These are phyloP conservation scores for Colletotrichum spinosum DNA, from an alignment of 2,329 filamentous ascomycete genomes.

Conservation along the genomic window DNA sequence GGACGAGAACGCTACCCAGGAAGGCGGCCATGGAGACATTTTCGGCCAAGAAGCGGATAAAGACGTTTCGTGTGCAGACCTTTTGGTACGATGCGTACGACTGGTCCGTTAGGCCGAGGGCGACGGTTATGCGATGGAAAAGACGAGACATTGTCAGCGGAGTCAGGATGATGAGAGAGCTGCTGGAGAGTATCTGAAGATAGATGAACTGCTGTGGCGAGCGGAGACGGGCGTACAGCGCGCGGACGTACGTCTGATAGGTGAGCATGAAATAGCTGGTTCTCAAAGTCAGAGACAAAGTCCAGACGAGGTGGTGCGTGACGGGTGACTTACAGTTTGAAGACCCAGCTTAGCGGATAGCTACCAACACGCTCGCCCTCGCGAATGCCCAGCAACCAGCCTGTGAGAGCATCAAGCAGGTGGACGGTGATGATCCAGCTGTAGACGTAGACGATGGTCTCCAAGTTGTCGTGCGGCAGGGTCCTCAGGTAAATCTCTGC, in stretches of 20 bases:
- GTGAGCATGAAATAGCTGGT: conserved; percentile 74
- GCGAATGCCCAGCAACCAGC: conserved; percentile 74
- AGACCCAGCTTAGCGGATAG: conserved; percentile 78
- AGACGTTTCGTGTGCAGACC: conserved; percentile 73
- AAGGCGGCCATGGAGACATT: conserved; percentile 78
- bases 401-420: conserved; percentile 72
- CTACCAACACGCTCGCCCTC: conserved; percentile 76
- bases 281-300: too few species aligned
- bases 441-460: conserved; percentile 77
- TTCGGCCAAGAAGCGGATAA: conserved; percentile 75
- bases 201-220: conserved; percentile 73
- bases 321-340: conserved; percentile 68
- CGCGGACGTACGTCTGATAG: conserved; percentile 78
- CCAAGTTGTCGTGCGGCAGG: conserved; percentile 72
- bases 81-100: conserved; percentile 74
- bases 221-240: conserved; percentile 75
- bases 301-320: neutral
- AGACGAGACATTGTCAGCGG: conserved; percentile 72
- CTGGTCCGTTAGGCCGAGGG: conserved; percentile 68
- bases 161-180: conserved; percentile 71
- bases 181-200: conserved; percentile 73
- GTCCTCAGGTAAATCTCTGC: conserved; percentile 76
- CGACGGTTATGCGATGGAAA: conserved; percentile 66
- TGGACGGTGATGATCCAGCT: conserved; percentile 77
- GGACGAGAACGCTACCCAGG: conserved; percentile 71